These are phyloP conservation scores for Penicillium silybi DNA, from an alignment of 495 filamentous ascomycete species.

Conservation along the genomic window DNA sequence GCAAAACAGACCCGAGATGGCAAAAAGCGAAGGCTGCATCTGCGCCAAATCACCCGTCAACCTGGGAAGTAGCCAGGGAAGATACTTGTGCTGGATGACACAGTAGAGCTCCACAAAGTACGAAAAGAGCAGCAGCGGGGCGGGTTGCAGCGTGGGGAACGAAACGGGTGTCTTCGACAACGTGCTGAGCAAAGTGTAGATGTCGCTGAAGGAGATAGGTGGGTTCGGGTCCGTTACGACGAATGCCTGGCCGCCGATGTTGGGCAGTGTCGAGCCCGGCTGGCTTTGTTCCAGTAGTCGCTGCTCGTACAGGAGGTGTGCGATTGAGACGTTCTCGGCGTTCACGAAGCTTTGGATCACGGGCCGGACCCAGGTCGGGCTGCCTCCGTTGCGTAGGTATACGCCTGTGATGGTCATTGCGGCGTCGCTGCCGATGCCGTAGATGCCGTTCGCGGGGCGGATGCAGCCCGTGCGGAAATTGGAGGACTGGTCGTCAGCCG, in stretches of 20 bases:
- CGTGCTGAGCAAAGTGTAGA: constrained; percentile 31
- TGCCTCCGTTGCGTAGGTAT: constrained; percentile 27
- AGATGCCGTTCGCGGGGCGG: constrained; percentile 56
- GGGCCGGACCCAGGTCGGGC: constrained; percentile 45
- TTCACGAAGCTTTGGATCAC: constrained; percentile 56
- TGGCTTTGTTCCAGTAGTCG: constrained; percentile 45
- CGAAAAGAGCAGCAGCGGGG: constrained; percentile 39
- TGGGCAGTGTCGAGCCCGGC: constrained; percentile 35
- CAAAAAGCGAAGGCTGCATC: constrained; percentile 51
- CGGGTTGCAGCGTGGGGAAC: constrained; percentile 26
- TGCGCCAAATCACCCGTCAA: constrained; percentile 42
- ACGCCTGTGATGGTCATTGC: constrained; percentile 39
- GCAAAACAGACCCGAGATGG: constrained; percentile 46
- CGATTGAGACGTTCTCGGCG: constrained; percentile 54
- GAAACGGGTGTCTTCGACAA: constrained; percentile 29
- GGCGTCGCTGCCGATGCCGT: constrained; percentile 52
- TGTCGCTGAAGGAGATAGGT: constrained; percentile 29
- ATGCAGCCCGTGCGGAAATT: constrained; percentile 55
- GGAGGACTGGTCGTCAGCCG: constrained; percentile 33
- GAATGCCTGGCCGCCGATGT: constrained; percentile 39
- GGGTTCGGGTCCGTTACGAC: constrained; percentile 39
- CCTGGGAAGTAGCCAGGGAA: constrained; percentile 41
- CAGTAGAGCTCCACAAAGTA: constrained; percentile 49
- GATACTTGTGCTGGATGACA: constrained; percentile 38
- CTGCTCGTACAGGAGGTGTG: constrained; percentile 57